Base-by-base conservation (phyloP, 129 eudicot species). In the Ambrosia artemisiifolia region DNA sequence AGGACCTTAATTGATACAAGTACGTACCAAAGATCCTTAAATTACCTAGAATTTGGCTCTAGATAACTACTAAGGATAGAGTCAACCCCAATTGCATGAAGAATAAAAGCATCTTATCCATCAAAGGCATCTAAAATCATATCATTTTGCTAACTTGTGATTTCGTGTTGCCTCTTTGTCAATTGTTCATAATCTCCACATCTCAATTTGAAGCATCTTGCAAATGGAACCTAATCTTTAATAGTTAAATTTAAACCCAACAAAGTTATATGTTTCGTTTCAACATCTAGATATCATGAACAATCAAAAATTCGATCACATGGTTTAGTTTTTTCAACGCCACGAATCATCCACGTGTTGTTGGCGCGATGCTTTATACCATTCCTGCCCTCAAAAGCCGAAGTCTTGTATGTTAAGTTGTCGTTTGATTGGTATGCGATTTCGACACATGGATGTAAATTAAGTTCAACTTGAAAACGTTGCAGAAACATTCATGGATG, bases 21-120 rank as follows among this genome's bases (percentile, higher is more conserved):
- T 50, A 33, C 16, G 67, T 70, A 78, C 66, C 14, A 50, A 62
- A 78, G 76, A 78, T 78, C 77, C 81, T 63, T 33, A 10, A 11
- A 30, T 59, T 57, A 47, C 63, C 13, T 49, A 69, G 60, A 68
- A 60, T 17, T 72, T 62, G 82, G 65, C 80, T 36, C 35, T 11
- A 57, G 63, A 57, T 57, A 57, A 57, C 63, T 44, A 40, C 65
- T 44, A 60, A 64, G 70, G 70, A 28, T 57, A 57, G 70, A 79
- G 87, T 79, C 84, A 83, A 75, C 82, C 80, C 71, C 64, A 74
- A 78, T 55, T 78, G 40, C 56, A 78, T 51, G 24, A 56, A 77
- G 82, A 80, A 76, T 79, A 75, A 79, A 76, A 80, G 77, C 80
- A 80, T 75, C 76, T 44, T 63, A 80, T 68, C 62, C 44, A 67